These are phyloP conservation scores for Beta corolliflora DNA, from an alignment of 179 eudicot species.

Conservation along the genomic window DNA sequence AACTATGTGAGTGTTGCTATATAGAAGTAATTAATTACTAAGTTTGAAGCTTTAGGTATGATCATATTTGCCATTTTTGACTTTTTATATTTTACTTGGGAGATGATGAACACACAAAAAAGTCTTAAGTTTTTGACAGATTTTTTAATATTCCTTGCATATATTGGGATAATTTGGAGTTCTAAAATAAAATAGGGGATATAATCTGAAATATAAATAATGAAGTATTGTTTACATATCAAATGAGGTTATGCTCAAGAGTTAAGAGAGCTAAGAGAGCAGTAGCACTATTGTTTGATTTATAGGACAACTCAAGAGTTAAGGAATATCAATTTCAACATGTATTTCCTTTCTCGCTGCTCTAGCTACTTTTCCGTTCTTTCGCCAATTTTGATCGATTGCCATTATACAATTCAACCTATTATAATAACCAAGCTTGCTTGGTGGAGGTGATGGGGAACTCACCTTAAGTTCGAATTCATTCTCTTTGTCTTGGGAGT, in stretches of 20 bases:
- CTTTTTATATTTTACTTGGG: not conserved
- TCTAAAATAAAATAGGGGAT: no score
- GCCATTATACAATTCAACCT: no score
- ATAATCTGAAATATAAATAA: not conserved
- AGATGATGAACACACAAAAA: not conserved
- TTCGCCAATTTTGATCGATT: not conserved
- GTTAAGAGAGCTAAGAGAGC: no score
- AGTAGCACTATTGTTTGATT: no score
- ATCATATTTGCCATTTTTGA: not conserved
- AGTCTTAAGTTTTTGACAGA: not conserved
- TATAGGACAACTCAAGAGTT: no score
- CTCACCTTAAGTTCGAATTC: rapidly evolving
- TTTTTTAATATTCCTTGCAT: not conserved
- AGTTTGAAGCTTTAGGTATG: not conserved
- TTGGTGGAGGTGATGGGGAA: no score
- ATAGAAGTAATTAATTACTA: not conserved
- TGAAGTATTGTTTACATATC: not conserved
- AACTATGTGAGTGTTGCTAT: not conserved
- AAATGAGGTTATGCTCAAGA: not conserved
- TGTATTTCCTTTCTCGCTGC: no score
- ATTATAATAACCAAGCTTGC: no score
- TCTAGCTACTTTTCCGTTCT: not conserved
- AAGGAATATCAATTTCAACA: no score
- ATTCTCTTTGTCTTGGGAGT: rapidly evolving
- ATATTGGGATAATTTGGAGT: not conserved